Evolutionary conservation across 345 rosid genomes (phyloP).

Genomic region (Chamaenerion angustifolium): DNA sequence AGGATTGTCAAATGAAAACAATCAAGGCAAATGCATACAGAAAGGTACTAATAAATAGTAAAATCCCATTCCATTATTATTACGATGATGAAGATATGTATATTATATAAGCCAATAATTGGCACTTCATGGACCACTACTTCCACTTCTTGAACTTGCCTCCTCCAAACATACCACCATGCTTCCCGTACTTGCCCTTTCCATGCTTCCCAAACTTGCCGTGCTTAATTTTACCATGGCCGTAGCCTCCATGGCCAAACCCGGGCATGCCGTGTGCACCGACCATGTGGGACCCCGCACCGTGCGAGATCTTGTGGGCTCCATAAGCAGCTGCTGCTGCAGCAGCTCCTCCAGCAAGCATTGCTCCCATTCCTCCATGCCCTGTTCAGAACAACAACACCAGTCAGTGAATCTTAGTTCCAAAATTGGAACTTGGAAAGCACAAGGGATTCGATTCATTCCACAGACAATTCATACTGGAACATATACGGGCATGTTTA

Average conservation of each 20-base stretch:
- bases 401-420: too few species aligned
- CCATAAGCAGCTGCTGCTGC: constrained; percentile 88
- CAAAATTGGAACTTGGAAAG: too few species aligned
- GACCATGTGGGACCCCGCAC: constrained; percentile 15
- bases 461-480: too few species aligned
- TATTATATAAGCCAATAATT: too few species aligned
- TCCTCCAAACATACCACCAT: constrained; percentile 21
- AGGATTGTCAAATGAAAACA: too few species aligned
- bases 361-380: constrained; percentile 47
- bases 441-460: too few species aligned
- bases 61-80: too few species aligned
- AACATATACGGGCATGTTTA: too few species aligned
- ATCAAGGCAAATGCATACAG: too few species aligned
- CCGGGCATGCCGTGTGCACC: constrained; percentile 8
- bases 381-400: constrained; percentile 12
- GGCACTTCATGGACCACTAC: constrained; percentile 10
- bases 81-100: too few species aligned
- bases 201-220: constrained; percentile 69
- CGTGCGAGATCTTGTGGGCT: constrained; percentile 32
- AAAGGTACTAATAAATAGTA: too few species aligned
- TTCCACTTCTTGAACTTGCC: constrained; percentile 93
- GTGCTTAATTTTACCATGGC: constrained; percentile 23
- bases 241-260: constrained; percentile 16
- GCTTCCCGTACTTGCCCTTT: constrained; percentile 42
- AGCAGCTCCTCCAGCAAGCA: constrained; percentile 81